Evolutionary conservation across 495 filamentous ascomycete genomes (phyloP).

Genomic region (Penicillium simplicissimum): DNA sequence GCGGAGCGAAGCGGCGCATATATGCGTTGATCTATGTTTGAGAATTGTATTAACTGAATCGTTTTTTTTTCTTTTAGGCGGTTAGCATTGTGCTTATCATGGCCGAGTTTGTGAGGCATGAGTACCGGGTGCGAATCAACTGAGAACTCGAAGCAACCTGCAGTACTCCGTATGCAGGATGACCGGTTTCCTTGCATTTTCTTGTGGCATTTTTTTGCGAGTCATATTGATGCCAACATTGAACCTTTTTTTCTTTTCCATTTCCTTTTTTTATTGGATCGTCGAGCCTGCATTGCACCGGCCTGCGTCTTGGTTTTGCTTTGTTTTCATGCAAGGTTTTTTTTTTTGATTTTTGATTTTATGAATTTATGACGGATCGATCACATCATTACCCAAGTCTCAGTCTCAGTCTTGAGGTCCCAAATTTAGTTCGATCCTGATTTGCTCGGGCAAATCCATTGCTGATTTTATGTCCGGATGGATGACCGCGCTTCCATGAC

Average conservation of each 20-base stretch:
- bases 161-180: neutral
- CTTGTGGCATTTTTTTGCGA: no score
- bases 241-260: no score
- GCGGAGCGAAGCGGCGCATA: neutral
- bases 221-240: no score
- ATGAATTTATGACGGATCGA: neutral
- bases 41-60: neutral
- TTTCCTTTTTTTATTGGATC: neutral
- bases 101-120: slow-evolving; percentile 22
- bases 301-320: neutral
- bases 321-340: neutral
- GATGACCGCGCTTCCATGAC: no score
- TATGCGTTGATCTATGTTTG: neutral
- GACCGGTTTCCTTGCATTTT: neutral
- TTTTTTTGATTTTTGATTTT: neutral
- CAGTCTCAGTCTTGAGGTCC: no score
- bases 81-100: slow-evolving; percentile 28
- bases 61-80: slow-evolving; percentile 13
- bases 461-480: no score
- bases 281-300: neutral
- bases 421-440: no score
- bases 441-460: no score
- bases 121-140: slow-evolving; percentile 13
- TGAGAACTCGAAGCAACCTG: neutral
- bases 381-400: neutral